These are phyloP conservation scores for Bauhinia variegata DNA, from an alignment of 306 rosid genomes.

Conservation along the genomic window DNA sequence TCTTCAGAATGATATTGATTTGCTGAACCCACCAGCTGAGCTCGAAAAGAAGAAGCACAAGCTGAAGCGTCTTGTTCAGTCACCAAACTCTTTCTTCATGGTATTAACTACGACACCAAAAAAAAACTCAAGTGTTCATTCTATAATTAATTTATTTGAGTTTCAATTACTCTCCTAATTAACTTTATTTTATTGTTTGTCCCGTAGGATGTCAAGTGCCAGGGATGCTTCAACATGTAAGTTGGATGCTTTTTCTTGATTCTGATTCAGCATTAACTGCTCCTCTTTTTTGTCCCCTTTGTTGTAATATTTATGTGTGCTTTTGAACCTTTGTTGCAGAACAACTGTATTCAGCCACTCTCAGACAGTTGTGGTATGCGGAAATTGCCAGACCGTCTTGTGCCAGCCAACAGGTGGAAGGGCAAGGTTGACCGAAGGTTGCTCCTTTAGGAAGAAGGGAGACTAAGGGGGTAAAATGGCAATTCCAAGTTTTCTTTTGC, in stretches of 20 bases:
- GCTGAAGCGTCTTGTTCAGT: slow-evolving; percentile 58
- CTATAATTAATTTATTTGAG: background rate
- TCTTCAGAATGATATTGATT: slow-evolving; percentile 60
- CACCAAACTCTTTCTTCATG: slow-evolving; percentile 63
- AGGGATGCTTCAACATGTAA: slow-evolving; percentile 65
- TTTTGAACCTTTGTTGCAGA: slow-evolving; percentile 36
- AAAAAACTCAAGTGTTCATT: no score
- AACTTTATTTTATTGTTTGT: background rate
- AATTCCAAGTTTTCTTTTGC: slow-evolving; percentile 20
- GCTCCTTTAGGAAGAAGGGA: slow-evolving; percentile 62
- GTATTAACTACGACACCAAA: slow-evolving; percentile 22
- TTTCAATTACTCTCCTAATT: background rate
- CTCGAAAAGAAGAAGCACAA: slow-evolving; percentile 58
- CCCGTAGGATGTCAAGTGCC: slow-evolving; percentile 58
- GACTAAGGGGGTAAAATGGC: slow-evolving; percentile 48
- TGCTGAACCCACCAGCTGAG: slow-evolving; percentile 57
- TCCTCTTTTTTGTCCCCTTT: no score
- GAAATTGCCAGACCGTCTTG: slow-evolving; percentile 58
- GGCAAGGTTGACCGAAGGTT: slow-evolving; percentile 59
- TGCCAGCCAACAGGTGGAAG: slow-evolving; percentile 61
- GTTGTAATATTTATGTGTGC: no score
- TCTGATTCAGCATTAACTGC: background rate
- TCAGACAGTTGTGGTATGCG: slow-evolving; percentile 58
- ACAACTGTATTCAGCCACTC: slow-evolving; percentile 64
- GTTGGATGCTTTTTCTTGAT: background rate